These are phyloP conservation scores for Acanthamoeba healyi DNA, from an alignment of 208 protist species.

Conservation along the genomic window DNA sequence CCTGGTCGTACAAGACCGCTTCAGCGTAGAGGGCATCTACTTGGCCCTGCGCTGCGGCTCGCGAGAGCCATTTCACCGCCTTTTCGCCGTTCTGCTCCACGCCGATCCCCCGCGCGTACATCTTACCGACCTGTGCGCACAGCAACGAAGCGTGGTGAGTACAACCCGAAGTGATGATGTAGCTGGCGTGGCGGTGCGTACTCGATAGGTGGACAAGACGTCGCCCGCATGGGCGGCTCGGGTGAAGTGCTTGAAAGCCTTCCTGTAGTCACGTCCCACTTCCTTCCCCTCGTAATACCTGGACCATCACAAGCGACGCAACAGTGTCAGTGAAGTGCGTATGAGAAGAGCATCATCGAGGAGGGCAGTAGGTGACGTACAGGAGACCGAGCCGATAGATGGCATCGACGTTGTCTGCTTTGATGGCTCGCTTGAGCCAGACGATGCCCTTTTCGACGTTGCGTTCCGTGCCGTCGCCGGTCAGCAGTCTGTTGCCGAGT, in stretches of 20 bases:
- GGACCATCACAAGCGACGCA: no score
- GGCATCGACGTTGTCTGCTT: neutral
- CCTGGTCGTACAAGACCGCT: neutral
- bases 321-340: neutral
- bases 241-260: neutral
- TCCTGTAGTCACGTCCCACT: neutral
- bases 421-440: neutral
- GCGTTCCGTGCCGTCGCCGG: neutral
- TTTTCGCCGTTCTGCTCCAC: slow-evolving; percentile 11
- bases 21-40: slow-evolving; percentile 1
- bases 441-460: neutral
- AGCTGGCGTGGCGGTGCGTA: neutral
- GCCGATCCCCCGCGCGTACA: slow-evolving; percentile 13
- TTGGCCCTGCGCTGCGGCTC: neutral
- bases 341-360: neutral
- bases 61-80: neutral
- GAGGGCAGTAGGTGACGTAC: neutral
- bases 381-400: slow-evolving; percentile 7
- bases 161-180: neutral
- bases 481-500: neutral
- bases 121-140: neutral
- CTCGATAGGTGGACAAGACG: neutral
- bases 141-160: neutral
- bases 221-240: neutral
- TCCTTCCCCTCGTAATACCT: slow-evolving; percentile 14